Evolutionary conservation across 148 eudicot species (phyloP).

Genomic region (Suaeda aralocaspica): DNA sequence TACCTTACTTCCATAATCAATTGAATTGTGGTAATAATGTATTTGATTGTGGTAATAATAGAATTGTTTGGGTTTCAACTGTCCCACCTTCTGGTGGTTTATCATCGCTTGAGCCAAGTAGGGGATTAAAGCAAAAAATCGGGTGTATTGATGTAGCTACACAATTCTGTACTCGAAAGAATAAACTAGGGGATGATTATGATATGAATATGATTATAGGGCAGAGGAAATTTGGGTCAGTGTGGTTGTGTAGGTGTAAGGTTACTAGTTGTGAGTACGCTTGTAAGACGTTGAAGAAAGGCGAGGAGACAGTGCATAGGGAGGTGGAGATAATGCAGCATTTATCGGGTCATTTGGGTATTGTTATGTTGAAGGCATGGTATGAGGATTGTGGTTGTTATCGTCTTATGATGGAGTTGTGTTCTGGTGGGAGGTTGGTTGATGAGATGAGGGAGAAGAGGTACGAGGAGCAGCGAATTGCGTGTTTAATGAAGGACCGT

Average conservation of each 20-base stretch:
- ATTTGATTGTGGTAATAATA: constrained; percentile 33
- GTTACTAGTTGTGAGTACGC: constrained; percentile 63
- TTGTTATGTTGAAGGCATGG: constrained; percentile 76
- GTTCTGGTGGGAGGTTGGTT: constrained; percentile 79
- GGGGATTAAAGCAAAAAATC: constrained; percentile 81
- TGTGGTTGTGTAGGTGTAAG: constrained; percentile 73
- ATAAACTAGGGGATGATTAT: constrained; percentile 82
- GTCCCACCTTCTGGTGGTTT: constrained; percentile 53
- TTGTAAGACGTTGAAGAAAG: constrained; percentile 80
- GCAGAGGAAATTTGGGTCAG: constrained; percentile 85
- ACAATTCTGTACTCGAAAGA: constrained; percentile 68
- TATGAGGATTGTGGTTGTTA: constrained; percentile 70
- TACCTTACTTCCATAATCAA: too few species aligned
- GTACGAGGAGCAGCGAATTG: constrained; percentile 68
- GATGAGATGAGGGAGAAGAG: constrained; percentile 66
- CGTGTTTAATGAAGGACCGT: constrained; percentile 58
- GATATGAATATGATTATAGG: constrained; percentile 49
- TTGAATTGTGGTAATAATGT: constrained; percentile 35
- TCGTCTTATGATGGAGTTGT: constrained; percentile 89
- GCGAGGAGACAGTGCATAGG: constrained; percentile 91
- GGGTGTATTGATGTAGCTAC: constrained; percentile 81
- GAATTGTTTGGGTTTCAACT: constrained; percentile 57
- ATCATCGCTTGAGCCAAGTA: constrained; percentile 40
- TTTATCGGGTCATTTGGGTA: constrained; percentile 86
- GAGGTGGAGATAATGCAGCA: constrained; percentile 99